Evolutionary conservation across 495 filamentous ascomycete genomes (phyloP).

Genomic region (Penicillium odoratum): DNA sequence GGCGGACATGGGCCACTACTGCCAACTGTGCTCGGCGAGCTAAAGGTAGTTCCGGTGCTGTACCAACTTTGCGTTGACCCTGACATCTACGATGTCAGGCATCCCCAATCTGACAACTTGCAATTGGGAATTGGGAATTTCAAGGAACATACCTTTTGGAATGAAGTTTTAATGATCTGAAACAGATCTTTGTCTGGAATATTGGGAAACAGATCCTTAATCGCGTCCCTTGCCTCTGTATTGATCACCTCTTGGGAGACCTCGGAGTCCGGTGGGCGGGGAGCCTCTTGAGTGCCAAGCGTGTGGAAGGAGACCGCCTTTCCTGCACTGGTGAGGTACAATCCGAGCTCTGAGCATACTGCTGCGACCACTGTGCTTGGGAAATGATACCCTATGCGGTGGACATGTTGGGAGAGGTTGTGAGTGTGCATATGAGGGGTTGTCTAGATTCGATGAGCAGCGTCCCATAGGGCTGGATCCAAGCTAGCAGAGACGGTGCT

Average conservation of each 20-base stretch:
- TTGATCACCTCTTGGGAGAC: slow-evolving; percentile 64
- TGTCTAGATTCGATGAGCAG: slow-evolving; percentile 33
- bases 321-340: slow-evolving; percentile 42
- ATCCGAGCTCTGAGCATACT: slow-evolving; percentile 49
- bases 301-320: slow-evolving; percentile 41
- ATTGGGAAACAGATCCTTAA: slow-evolving; percentile 81
- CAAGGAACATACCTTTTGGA: slow-evolving; percentile 65
- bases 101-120: slow-evolving; percentile 14
- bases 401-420: slow-evolving; percentile 64
- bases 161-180: slow-evolving; percentile 77
- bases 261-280: slow-evolving; percentile 28
- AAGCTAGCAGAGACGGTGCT: background rate
- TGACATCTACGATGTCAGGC: slow-evolving; percentile 26
- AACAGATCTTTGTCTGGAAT: slow-evolving; percentile 79
- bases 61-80: slow-evolving; percentile 66
- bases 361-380: slow-evolving; percentile 54
- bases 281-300: slow-evolving; percentile 13
- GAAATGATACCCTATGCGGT: slow-evolving; percentile 82
- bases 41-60: slow-evolving; percentile 62
- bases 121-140: slow-evolving; percentile 7
- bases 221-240: slow-evolving; percentile 67
- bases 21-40: slow-evolving; percentile 79
- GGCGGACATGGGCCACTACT: slow-evolving; percentile 82
- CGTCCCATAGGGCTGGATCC: background rate
- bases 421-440: slow-evolving; percentile 48